Conservation (phyloP, 768 basidiomycete genomes). For the Russula abietina region DNA sequence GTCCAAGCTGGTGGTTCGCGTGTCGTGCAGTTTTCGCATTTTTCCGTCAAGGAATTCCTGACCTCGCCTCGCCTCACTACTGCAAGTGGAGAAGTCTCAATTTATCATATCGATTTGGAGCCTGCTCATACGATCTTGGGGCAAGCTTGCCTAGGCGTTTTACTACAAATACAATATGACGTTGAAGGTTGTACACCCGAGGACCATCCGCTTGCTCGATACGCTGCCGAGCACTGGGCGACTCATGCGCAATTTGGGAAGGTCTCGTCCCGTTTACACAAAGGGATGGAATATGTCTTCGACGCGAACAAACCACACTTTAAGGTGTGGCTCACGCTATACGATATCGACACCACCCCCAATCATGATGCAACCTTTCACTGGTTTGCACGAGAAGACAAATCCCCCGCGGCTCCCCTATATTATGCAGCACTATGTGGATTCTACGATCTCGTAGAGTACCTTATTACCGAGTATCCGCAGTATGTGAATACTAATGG, state of each 20-base stretch:
- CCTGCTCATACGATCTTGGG: not conserved
- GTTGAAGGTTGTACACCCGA: not conserved
- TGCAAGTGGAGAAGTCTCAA: too few species aligned
- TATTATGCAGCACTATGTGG: not conserved
- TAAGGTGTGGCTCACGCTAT: not conserved
- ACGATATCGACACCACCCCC: not conserved
- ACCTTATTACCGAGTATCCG: not conserved
- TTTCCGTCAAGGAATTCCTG: too few species aligned
- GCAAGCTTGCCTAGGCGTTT: not conserved
- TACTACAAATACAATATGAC: not conserved
- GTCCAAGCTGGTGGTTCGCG: too few species aligned
- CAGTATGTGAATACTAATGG: not conserved
- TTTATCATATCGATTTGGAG: not conserved
- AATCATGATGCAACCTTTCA: not conserved
- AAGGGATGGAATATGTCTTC: not conserved
- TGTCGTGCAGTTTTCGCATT: too few species aligned
- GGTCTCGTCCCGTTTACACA: not conserved
- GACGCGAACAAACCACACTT: not conserved
- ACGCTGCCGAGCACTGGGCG: not conserved
- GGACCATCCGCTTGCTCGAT: not conserved
- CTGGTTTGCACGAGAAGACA: accelerated
- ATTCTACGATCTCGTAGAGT: not conserved
- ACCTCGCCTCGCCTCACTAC: too few species aligned
- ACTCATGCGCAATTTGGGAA: not conserved
- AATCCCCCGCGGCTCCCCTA: not conserved